Evolutionary conservation across 805 yeast species (phyloP).

Genomic region (Candida manassasensis): DNA sequence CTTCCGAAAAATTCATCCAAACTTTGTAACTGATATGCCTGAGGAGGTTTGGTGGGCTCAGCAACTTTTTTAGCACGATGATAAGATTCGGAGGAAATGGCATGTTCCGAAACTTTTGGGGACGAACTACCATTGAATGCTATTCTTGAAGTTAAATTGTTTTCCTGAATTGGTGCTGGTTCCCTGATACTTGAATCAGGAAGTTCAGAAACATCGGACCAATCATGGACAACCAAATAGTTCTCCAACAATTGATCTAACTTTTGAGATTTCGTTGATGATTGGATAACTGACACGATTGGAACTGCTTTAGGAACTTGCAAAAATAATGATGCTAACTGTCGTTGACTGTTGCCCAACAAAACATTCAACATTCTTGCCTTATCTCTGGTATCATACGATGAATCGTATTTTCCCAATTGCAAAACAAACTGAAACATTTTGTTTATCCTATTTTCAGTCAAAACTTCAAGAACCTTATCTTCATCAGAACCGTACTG

Average conservation of each 20-base stretch:
- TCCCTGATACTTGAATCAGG: constrained; percentile 31
- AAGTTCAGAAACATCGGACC: constrained; percentile 37
- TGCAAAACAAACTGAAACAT: constrained; percentile 61
- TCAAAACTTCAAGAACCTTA: constrained; percentile 9
- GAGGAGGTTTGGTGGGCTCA: constrained; percentile 10
- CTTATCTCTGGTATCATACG: constrained; percentile 77
- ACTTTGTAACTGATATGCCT: constrained; percentile 61
- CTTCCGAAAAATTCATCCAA: constrained; percentile 77
- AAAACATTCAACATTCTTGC: constrained; percentile 70
- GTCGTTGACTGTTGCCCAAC: constrained; percentile 41
- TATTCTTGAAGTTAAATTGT: constrained; percentile 13
- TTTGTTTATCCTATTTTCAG: constrained; percentile 27
- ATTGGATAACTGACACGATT: constrained; percentile 21
- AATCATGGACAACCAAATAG: constrained; percentile 33
- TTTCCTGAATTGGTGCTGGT: constrained; percentile 16
- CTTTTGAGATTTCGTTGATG: constrained; percentile 10
- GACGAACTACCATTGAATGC: constrained; percentile 17
- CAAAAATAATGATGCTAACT: constrained; percentile 63
- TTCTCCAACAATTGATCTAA: constrained; percentile 8
- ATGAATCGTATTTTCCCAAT: constrained; percentile 67
- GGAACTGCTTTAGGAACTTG: constrained; percentile 78
- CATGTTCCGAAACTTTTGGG: constrained; percentile 14
- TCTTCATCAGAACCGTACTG: constrained; percentile 13
- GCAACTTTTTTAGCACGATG: constrained; percentile 6
- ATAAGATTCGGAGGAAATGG: constrained; percentile 20